phyloP scores from a whole-genome alignment of 1,284 basidiomycete species.

The Ceratobasidium papillatum region DNA sequence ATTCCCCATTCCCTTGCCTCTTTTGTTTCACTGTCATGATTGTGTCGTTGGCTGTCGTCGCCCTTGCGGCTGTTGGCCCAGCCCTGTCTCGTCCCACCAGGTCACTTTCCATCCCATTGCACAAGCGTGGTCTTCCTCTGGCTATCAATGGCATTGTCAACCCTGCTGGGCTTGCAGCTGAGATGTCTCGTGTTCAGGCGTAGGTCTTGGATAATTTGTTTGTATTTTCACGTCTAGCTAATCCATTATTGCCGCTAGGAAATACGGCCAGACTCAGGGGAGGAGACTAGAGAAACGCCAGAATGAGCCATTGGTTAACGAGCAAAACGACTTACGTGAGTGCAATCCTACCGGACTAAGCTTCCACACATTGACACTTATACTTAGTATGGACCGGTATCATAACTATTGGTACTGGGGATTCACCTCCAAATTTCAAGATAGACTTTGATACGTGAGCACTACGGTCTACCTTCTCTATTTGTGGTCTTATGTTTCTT shows the following conservation, averaged over 20 bases:
- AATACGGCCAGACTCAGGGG: background rate
- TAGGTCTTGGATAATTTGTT: background rate
- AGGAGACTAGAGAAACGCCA: background rate
- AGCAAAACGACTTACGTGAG: conserved; percentile 1
- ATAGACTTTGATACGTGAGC: conserved; percentile 39
- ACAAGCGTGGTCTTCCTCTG: background rate
- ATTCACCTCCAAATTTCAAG: background rate
- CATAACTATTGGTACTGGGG: conserved; percentile 8
- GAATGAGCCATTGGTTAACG: background rate
- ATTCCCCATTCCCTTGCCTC: background rate
- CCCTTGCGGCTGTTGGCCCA: background rate
- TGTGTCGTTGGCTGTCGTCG: background rate
- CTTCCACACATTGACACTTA: background rate
- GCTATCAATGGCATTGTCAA: background rate
- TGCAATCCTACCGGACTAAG: background rate
- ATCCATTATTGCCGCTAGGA: background rate
- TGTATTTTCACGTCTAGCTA: background rate
- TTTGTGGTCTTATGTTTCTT: background rate
- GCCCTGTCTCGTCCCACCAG: background rate
- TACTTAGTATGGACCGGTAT: conserved; percentile 17
- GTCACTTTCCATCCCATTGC: background rate
- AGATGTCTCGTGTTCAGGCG: conserved; percentile 2
- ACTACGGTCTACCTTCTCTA: background rate
- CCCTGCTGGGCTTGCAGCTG: background rate
- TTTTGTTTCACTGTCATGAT: background rate